Evolutionary conservation across 164 flowering plant species (phyloP).

Genomic region (Nymphaea colorata): DNA sequence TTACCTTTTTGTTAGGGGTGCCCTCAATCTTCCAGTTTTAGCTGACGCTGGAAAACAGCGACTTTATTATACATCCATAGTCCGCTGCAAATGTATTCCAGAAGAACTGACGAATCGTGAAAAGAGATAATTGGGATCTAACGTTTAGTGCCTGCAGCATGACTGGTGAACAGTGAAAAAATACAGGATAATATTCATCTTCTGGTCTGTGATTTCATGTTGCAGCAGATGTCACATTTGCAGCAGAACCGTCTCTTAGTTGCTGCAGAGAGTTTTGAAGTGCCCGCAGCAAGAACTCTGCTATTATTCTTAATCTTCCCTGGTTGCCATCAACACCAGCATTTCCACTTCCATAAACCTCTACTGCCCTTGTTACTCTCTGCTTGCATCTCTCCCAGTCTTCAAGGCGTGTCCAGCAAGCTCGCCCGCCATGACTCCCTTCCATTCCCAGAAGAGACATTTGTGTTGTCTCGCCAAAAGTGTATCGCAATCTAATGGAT

Average conservation of each 20-base stretch:
- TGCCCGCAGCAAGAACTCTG: constrained; percentile 70
- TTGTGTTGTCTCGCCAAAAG: constrained; percentile 61
- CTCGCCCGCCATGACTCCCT: constrained; percentile 95
- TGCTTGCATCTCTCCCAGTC: constrained; percentile 93
- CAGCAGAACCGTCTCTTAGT: constrained; percentile 40
- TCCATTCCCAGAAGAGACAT: constrained; percentile 82
- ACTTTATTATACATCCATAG: not conserved
- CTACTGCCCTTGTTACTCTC: constrained; percentile 68
- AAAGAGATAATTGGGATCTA: not conserved
- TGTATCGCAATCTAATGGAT: constrained; percentile 78
- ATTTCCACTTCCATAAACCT: constrained; percentile 18
- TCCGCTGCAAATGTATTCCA: not conserved
- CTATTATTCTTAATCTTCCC: constrained; percentile 73
- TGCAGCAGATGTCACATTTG: constrained; percentile 25
- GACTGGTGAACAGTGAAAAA: not conserved
- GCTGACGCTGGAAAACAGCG: not conserved
- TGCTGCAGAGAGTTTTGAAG: constrained; percentile 58
- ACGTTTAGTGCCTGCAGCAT: not conserved
- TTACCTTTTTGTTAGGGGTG: not conserved
- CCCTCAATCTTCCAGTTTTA: not conserved
- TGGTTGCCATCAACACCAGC: constrained; percentile 53
- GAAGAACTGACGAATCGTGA: not conserved
- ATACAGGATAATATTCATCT: not conserved
- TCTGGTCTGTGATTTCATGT: constrained; percentile 12
- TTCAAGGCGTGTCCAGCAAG: constrained; percentile 72